Conservation (phyloP, 768 basidiomycete genomes). For the Suillus discolor region DNA sequence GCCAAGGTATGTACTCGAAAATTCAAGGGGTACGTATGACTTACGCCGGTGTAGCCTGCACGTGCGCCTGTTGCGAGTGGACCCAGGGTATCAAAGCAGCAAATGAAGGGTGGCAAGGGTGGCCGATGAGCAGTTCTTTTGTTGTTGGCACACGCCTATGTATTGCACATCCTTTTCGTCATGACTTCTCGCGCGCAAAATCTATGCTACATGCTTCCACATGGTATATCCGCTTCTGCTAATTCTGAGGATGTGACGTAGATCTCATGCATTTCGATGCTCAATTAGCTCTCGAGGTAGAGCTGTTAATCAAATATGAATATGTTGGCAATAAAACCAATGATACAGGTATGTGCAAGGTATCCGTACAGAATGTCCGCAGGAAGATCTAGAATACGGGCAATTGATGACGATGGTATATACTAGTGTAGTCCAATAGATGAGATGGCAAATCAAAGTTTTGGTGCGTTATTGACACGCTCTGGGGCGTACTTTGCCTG, state of each 20-base stretch:
- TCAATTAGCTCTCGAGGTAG: background rate
- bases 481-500: slow-evolving; percentile 65
- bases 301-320: background rate
- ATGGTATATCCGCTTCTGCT: background rate
- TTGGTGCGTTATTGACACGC: slow-evolving; percentile 20
- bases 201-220: slow-evolving; percentile 12
- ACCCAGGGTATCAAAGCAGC: slow-evolving; percentile 93
- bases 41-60: slow-evolving; percentile 46
- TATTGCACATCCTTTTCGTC: slow-evolving; percentile 28
- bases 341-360: slow-evolving; percentile 20
- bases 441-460: slow-evolving; percentile 17
- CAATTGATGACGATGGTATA: slow-evolving; percentile 11
- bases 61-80: slow-evolving; percentile 56
- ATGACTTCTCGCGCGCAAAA: slow-evolving; percentile 19
- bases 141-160: slow-evolving; percentile 14
- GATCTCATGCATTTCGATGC: background rate
- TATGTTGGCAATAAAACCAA: background rate
- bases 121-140: slow-evolving; percentile 52
- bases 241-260: background rate
- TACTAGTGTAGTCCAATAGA: slow-evolving; percentile 13
- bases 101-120: slow-evolving; percentile 90
- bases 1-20: slow-evolving; percentile 56
- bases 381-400: slow-evolving; percentile 12
- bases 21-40: slow-evolving; percentile 11
- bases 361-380: slow-evolving; percentile 11